Base-by-base conservation (phyloP, 441 rosid genomes). In the Adansonia grandidieri region DNA sequence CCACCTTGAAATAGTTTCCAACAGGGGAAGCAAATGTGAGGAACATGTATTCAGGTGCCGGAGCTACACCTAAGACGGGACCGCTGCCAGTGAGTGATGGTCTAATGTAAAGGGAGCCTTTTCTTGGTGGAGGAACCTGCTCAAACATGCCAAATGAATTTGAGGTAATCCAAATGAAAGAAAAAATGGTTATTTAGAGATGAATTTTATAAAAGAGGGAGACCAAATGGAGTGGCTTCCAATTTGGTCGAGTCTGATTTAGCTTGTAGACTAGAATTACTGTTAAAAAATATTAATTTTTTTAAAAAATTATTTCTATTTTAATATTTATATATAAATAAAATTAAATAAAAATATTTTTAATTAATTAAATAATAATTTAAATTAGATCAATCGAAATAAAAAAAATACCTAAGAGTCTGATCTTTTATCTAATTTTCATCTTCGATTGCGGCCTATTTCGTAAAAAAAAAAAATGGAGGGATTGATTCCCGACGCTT, bases 41-140 rank as follows among this genome's bases (percentile, higher is more conserved):
- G 82, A 93, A 95, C 14, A 91, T 90, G 85, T 84, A 92, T 71
- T 93, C 95, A 9, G 97, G 95, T 11, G 98, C 87, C 3, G 98
- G 92, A 40, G 82, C 95, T 77, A 95, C 71, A 42, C 98, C 97
- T 80, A 95, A 80, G 63, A 91, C 48, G n/a, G 98, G 88, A 75
- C 99, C 99, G 76, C 87, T 92, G 78, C 99, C 99, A 47, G 93
- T 79, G 22, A 95, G 89, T 88, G 93, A 64, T 42, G 98, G 98
- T 83, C 98, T 88, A 10, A 95, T 88, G 76, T 93, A 95, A 72
- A 95, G 77, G 53, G 96, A 80, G 42, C 99, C 98, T 90, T 90
- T 92, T 74, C 94, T 96, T 17, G 89, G 79, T 78, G 98, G 98
- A 77, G 98, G 98, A 80, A 85, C 84, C 98, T 95, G 77, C 32